Base-by-base conservation (phyloP, 441 rosid species). In the Jatropha podagrica region DNA sequence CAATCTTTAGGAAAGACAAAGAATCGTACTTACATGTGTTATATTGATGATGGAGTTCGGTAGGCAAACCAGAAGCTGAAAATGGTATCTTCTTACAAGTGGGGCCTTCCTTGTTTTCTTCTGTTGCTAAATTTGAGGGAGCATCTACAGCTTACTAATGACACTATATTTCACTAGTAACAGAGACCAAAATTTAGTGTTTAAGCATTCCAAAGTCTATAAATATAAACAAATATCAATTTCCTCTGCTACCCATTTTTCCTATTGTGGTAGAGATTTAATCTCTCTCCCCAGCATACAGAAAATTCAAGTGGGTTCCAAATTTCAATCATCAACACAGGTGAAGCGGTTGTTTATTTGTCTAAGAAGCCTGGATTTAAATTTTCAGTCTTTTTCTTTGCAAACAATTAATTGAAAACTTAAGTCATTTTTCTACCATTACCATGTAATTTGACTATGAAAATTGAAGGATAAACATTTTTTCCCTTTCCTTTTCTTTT, bases 121-220 rank as follows among this genome's bases (percentile, higher is more conserved):
- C 41, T 51, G 76, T 52, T n/a, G 59, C 76, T n/a, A 51, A 73
- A 63, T 49, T 63, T 46, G 58, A 18, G 23, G 51, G 11, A 71
- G 52, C 65, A 55, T 41, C 74, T 7, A 44, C 0, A 67, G 20
- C 40, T 26, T 17, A 44, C 54, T 0, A 44, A 66, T 20, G 20
- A 20, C 4, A n/a, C 15, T 48, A 5, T 2, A 13, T 58, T 42
- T 41, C 74, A 58, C 23, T 58, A 58, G 13, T 18, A 58, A 37
- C 9, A 4, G 58, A 54, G 58, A 54, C 4, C 9, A 54, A 18
- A 17, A 18, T 4, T 37, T 65, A 65, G 49, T 42, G 18, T 65
- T 26, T 44, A 44, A 59, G 7, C 27, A 23, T 59, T 65, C 15
- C 8, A 65, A 18, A 3, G 0, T 7, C 3, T 42, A 42, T 3